Percentiles rank a stretch among this genome's conserved stretches.
Evolutionary conservation across 2,329 filamentous ascomycete genomes (phyloP).

Genomic region (Emmonsia crescens): DNA sequence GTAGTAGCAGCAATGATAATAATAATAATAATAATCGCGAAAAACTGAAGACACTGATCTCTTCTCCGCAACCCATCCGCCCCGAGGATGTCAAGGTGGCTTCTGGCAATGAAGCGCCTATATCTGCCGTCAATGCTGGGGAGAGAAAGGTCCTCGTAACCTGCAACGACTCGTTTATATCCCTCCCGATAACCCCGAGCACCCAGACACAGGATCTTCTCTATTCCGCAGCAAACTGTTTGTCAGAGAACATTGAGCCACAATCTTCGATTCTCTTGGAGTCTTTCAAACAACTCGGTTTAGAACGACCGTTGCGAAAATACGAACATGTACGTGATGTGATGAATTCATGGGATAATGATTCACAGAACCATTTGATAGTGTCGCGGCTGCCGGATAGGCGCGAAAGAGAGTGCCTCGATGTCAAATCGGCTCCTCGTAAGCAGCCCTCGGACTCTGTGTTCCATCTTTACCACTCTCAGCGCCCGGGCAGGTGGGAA

Average conservation of each 20-base stretch:
- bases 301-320: constrained; percentile 70
- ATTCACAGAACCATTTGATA: constrained; percentile 66
- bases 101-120: constrained; percentile 60
- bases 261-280: constrained; percentile 64
- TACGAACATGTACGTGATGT: constrained; percentile 82
- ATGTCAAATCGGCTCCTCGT: constrained; percentile 52
- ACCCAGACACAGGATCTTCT: constrained; percentile 69
- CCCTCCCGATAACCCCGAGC: constrained; percentile 60
- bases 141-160: constrained; percentile 65
- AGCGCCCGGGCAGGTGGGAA: constrained; percentile 74
- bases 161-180: constrained; percentile 58
- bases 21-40: constrained; percentile 5
- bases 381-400: constrained; percentile 45
- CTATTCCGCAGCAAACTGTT: constrained; percentile 50
- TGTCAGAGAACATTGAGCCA: constrained; percentile 54
- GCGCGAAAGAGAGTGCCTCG: constrained; percentile 46
- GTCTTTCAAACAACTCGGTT: constrained; percentile 60
- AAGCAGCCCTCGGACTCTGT: constrained; percentile 55
- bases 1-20: not conserved
- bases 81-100: constrained; percentile 18
- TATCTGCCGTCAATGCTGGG: constrained; percentile 68
- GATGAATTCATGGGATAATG: constrained; percentile 84
- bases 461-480: constrained; percentile 68
- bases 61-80: constrained; percentile 14
- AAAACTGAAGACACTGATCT: constrained; percentile 16